These are phyloP conservation scores for Epichloe sp. DNA, from an alignment of 2,329 filamentous ascomycete species.

Conservation along the genomic window DNA sequence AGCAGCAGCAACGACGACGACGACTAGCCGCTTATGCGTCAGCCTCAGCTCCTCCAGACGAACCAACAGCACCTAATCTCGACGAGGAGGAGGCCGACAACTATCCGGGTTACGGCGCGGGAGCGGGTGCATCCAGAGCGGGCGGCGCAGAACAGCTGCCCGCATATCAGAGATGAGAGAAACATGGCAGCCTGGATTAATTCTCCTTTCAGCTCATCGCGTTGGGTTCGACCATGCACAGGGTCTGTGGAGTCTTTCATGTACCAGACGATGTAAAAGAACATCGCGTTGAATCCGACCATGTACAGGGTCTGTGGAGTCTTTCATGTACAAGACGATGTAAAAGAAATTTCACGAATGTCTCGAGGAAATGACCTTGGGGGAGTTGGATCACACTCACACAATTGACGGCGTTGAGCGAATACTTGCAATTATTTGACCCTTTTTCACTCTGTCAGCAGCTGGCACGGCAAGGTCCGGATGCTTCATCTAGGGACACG, in stretches of 20 bases:
- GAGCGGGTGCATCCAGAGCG: slow-evolving; percentile 12
- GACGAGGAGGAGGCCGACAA: slow-evolving; percentile 41
- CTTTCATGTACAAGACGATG: not conserved
- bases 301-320: not conserved
- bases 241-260: not conserved
- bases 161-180: slow-evolving; percentile 24
- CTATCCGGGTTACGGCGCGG: slow-evolving; percentile 14
- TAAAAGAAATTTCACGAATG: not conserved
- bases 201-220: not conserved
- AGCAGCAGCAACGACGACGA: too few species aligned
- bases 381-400: not conserved
- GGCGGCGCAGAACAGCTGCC: slow-evolving; percentile 21
- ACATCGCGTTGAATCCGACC: not conserved
- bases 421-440: not conserved
- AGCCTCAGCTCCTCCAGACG: slow-evolving; percentile 12
- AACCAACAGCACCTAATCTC: slow-evolving; percentile 46
- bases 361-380: not conserved
- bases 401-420: not conserved
- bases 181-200: not conserved
- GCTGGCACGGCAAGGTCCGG: not conserved
- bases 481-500: not conserved
- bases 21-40: slow-evolving; percentile 16
- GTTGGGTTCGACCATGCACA: not conserved
- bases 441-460: not conserved
- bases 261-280: not conserved